These are phyloP conservation scores for Flaveria linearis DNA, from an alignment of 129 eudicot species.

Conservation along the genomic window DNA sequence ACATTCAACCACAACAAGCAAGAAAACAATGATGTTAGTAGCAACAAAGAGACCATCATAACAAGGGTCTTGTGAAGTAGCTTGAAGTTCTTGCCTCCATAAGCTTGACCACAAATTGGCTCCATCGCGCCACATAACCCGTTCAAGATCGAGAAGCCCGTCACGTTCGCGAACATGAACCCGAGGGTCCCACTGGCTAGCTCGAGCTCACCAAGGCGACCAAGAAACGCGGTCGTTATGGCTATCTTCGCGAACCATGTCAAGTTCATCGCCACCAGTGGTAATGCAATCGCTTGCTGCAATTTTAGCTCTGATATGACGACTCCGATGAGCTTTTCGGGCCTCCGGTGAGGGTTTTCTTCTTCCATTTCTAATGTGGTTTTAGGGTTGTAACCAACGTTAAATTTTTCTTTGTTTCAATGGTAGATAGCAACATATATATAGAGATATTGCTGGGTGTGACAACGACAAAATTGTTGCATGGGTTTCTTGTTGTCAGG, in stretches of 20 bases:
- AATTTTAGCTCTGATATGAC: constrained; percentile 54
- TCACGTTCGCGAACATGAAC: constrained; percentile 78
- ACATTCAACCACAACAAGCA: constrained; percentile 81
- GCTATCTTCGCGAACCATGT: constrained; percentile 70
- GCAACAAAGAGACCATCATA: constrained; percentile 55
- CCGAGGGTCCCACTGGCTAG: constrained; percentile 83
- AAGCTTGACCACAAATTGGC: constrained; percentile 94
- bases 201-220: constrained; percentile 79
- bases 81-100: constrained; percentile 76
- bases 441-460: constrained; percentile 22
- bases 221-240: constrained; percentile 86
- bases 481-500: constrained; percentile 39
- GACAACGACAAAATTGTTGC: constrained; percentile 32
- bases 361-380: constrained; percentile 31
- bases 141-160: constrained; percentile 73
- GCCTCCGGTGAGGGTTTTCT: constrained; percentile 25
- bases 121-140: constrained; percentile 90
- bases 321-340: constrained; percentile 23
- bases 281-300: constrained; percentile 58
- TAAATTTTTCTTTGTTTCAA: too few relatives aligned
- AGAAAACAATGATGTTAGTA: constrained; percentile 47
- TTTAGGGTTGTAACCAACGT: constrained; percentile 12
- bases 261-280: constrained; percentile 68
- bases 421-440: neutral
- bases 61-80: constrained; percentile 79